Evolutionary conservation across 495 filamentous ascomycete species (phyloP), one percentile per base, ranked within the genome.

Genomic region (Xylaria curta): DNA sequence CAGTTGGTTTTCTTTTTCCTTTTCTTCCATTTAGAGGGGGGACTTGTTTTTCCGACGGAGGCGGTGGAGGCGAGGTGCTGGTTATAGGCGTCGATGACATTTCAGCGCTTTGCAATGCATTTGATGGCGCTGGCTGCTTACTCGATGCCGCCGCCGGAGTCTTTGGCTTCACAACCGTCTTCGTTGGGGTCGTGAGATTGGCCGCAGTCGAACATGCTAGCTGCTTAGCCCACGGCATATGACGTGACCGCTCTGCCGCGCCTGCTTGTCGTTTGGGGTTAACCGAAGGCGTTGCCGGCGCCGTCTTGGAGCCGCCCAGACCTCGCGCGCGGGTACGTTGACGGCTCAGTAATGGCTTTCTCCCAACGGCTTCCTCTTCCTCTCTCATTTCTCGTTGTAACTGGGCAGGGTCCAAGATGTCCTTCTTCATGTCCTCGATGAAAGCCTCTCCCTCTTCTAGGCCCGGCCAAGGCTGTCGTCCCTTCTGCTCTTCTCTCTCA

Each of bases 351-450:
- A 21, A 47, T 24, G 5, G 3, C 26, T 9, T 31, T 33, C 15
- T 21, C 47, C 40, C 26, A 1, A 2, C 21, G 24, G 17, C 64
- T 15, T 38, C 28, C n/a, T 53, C n/a, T 53, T 51, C n/a, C 28
- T 53, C 46, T 66, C 21, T 46, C 44, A 36, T 53, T 31, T 53
- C 28, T 15, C 1, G 28, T 66, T 38, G 31, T 10, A 53, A 0
- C 8, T 36, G 3, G 6, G 12, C 15, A 5, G 64, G 46, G 15
- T 66, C 64, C n/a, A 66, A 40, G 17, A n/a, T 26, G 53, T 53
- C 46, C 31, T 24, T 36, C 19, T 60, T 69, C 66, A 69, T 69
- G 0, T 24, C 4, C 15, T 58, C 66, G 17, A 69, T 19, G n/a
- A 44, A 36, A 17, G 24, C 19, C 38, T 69, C n/a, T 13, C 36